These are phyloP conservation scores for Fusarium keratoplasticum DNA, from an alignment of 2,329 filamentous ascomycete species.

Conservation along the genomic window DNA sequence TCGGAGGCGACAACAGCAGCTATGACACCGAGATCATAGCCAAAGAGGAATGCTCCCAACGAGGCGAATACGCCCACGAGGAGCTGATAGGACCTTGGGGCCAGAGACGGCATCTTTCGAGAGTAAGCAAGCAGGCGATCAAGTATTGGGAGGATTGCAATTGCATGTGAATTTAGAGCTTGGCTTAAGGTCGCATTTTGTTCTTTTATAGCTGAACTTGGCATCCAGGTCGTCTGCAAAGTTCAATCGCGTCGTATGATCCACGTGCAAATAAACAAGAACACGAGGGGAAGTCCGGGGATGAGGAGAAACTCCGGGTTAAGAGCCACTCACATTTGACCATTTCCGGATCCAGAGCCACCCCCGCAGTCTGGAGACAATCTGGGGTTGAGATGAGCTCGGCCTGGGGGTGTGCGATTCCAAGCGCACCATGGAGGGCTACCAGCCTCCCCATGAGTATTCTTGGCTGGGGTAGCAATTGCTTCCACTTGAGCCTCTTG, in stretches of 20 bases:
- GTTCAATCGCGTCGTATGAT: not conserved
- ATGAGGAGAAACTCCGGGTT: not conserved
- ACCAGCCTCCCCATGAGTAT: not conserved
- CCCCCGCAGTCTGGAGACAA: not conserved
- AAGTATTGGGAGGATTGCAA: not conserved
- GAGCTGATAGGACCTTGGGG: constrained; percentile 60
- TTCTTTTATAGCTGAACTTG: not conserved
- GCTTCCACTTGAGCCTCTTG: not conserved
- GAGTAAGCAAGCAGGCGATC: not conserved
- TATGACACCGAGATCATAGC: constrained; percentile 62
- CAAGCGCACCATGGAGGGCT: not conserved
- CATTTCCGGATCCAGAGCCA: not conserved
- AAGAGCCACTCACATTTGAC: not conserved
- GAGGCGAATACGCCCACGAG: constrained; percentile 67
- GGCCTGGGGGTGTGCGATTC: not conserved
- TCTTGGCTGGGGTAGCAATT: not conserved
- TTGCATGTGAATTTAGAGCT: not conserved
- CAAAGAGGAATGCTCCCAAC: constrained; percentile 65
- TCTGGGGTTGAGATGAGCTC: not conserved
- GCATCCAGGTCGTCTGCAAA: not conserved
- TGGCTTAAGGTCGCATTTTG: not conserved
- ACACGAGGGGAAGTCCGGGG: not conserved
- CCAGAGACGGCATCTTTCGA: not conserved
- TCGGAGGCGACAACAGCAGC: not conserved
- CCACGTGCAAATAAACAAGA: not conserved